Conservation (phyloP, 768 basidiomycete genomes). For the Trametes sanguinea region DNA sequence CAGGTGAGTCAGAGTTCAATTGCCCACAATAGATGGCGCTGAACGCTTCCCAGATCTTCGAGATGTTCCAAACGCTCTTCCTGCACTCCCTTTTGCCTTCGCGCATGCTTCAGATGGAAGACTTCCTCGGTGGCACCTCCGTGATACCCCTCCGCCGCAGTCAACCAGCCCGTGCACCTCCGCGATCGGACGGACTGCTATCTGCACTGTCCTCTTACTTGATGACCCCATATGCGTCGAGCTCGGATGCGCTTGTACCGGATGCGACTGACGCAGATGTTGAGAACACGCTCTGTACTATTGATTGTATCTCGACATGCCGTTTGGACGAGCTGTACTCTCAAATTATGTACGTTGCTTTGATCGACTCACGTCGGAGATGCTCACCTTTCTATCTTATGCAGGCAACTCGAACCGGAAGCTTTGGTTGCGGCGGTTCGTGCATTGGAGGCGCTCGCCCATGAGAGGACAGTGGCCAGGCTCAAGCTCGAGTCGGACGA, state of each 20-base stretch:
- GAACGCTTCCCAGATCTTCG: constrained; percentile 70
- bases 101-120: constrained; percentile 95
- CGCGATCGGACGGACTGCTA: constrained; percentile 83
- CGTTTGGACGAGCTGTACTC: constrained; percentile 91
- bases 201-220: constrained; percentile 95
- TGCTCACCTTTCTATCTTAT: not conserved
- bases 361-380: not conserved
- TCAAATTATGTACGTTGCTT: constrained; percentile 77
- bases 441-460: constrained; percentile 87
- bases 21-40: not conserved
- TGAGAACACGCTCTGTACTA: constrained; percentile 91
- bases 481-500: constrained; percentile 74
- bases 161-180: constrained; percentile 59
- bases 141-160: constrained; percentile 87
- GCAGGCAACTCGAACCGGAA: constrained; percentile 69
- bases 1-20: constrained; percentile 52
- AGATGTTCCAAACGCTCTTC: constrained; percentile 97
- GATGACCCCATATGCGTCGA: constrained; percentile 87
- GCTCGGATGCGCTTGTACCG: constrained; percentile 73
- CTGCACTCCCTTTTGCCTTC: constrained; percentile 88
- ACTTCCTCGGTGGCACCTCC: constrained; percentile 93
- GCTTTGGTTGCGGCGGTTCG: constrained; percentile 83
- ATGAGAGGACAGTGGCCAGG: constrained; percentile 82
- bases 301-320: constrained; percentile 94
- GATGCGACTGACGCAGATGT: constrained; percentile 91